Percentiles rank a stretch among this genome's conserved stretches.
Conservation (phyloP, 169 alveolate species). For the Neospora caninum region DNA sequence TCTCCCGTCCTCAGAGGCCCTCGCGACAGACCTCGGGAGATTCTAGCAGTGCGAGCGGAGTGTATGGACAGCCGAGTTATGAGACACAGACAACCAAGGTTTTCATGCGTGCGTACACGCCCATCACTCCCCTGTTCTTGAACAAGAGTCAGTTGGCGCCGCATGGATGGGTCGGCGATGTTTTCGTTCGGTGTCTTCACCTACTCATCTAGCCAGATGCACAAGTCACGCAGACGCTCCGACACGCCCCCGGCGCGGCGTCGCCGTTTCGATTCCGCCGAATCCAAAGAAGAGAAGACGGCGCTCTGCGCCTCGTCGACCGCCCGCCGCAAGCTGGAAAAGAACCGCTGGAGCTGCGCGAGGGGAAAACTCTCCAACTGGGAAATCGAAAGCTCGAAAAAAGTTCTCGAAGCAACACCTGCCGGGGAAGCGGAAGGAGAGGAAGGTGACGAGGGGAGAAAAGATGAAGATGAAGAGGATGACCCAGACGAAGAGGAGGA, state of each 20-base stretch:
- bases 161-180: not conserved
- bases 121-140: no score
- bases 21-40: no score
- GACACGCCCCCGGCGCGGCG: not conserved
- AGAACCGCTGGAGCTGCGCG: constrained; percentile 6
- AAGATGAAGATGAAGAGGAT: no score
- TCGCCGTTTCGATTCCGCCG: not conserved
- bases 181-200: not conserved
- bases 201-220: constrained; percentile 25
- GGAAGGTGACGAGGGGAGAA: no score
- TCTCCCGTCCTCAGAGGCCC: no score
- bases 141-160: not conserved
- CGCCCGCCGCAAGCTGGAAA: not conserved
- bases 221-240: not conserved
- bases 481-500: no score
- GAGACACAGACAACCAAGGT: not conserved
- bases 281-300: not conserved
- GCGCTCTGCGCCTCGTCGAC: not conserved
- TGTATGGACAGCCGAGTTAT: no score
- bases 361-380: not conserved
- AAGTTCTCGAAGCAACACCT: not conserved
- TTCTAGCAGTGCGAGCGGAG: no score
- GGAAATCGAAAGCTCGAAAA: not conserved
- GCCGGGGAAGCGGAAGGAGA: no score
- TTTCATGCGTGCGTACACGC: no score